Evolutionary conservation across 768 basidiomycete genomes (phyloP).

Genomic region (Leccinellum luteum): DNA sequence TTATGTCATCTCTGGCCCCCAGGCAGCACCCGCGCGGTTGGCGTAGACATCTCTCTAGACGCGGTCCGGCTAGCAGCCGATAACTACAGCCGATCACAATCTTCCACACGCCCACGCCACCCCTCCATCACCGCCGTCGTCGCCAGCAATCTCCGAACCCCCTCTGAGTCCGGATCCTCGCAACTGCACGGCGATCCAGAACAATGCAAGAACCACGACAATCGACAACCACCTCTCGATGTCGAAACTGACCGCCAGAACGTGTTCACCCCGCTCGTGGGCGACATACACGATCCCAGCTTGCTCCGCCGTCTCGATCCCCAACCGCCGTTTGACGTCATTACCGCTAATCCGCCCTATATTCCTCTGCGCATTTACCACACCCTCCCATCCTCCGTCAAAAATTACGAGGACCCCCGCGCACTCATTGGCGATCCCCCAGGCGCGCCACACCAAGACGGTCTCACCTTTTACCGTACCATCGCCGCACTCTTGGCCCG

Average conservation of each 20-base stretch:
- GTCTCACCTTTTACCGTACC: conserved; percentile 69
- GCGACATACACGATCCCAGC: conserved; percentile 38
- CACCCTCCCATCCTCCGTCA: conserved; percentile 64
- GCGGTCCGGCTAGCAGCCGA: conserved; percentile 52
- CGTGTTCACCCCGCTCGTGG: conserved; percentile 40
- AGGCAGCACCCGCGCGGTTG: conserved; percentile 53
- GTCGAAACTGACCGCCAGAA: conserved; percentile 11
- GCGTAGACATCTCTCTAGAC: conserved; percentile 63
- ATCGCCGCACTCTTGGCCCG: conserved; percentile 61
- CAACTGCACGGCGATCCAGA: background rate
- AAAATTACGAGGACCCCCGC: conserved; percentile 71
- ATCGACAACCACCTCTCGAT: background rate
- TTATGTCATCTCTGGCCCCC: conserved; percentile 64
- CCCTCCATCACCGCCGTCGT: conserved; percentile 7
- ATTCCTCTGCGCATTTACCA: conserved; percentile 68
- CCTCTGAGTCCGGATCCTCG: background rate
- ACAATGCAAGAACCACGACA: background rate
- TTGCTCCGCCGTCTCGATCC: conserved; percentile 31
- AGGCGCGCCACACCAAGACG: conserved; percentile 33
- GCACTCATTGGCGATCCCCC: conserved; percentile 78
- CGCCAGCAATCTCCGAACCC: conserved; percentile 2
- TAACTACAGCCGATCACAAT: conserved; percentile 34
- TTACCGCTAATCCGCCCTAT: conserved; percentile 88
- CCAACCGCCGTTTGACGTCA: conserved; percentile 61
- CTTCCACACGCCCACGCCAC: conserved; percentile 11